phyloP scores from a whole-genome alignment of 371 early-diverging fungal species.

The Mortierella sp. region DNA sequence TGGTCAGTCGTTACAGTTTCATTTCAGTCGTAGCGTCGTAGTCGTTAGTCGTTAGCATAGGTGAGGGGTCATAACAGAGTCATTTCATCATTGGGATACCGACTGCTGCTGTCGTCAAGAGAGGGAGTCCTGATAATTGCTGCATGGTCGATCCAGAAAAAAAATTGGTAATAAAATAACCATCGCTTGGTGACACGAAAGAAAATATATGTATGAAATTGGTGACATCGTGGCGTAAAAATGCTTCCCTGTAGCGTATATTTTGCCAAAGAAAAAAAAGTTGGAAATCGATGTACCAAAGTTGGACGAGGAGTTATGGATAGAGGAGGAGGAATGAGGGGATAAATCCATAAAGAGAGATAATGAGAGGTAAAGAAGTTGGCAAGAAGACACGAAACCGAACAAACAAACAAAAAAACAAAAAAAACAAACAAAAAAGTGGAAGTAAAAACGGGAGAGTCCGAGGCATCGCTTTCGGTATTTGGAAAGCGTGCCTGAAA shows the following conservation, averaged over 20 bases:
- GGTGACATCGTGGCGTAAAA: neutral
- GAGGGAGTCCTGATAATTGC: neutral
- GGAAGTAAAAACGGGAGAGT: neutral
- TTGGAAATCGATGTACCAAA: neutral
- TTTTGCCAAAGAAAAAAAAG: neutral
- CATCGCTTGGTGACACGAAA: slow-evolving; percentile 1
- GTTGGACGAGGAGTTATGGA: neutral
- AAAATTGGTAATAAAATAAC: neutral
- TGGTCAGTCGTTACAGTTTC: slow-evolving; percentile 10
- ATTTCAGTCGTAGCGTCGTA: slow-evolving; percentile 1
- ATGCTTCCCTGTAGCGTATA: neutral
- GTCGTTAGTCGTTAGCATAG: slow-evolving; percentile 10
- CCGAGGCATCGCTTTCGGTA: neutral
- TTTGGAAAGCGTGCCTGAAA: neutral
- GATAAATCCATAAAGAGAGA: neutral
- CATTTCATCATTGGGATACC: slow-evolving; percentile 4
- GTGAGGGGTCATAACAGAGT: slow-evolving; percentile 1
- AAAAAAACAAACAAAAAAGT: neutral
- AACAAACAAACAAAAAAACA: slow-evolving; percentile 4
- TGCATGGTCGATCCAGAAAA: neutral
- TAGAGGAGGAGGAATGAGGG: neutral
- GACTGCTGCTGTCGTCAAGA: neutral
- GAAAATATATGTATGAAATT: neutral
- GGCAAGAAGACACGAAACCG: slow-evolving; percentile 5
- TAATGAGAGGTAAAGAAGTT: neutral